These are phyloP conservation scores for Chrysophaeum taylorii DNA, from an alignment of 352 stramenopile genomes.

Conservation along the genomic window DNA sequence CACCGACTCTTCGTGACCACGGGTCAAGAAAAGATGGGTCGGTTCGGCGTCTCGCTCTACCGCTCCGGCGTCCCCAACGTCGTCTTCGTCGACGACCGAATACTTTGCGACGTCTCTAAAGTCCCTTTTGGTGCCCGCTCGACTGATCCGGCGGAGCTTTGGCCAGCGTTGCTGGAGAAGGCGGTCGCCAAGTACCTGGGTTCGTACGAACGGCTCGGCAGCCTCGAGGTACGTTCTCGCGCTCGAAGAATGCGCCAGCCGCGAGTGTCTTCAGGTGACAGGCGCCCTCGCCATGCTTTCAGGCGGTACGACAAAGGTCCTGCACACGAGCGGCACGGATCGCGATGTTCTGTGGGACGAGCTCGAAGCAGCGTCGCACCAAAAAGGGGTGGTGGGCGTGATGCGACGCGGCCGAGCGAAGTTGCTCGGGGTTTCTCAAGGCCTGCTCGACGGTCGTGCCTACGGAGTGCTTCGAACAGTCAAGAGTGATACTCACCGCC, in stretches of 20 bases:
- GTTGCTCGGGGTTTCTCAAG: background rate
- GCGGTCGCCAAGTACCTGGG: constrained; percentile 21
- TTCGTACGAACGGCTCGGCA: constrained; percentile 12
- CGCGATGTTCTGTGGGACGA: constrained; percentile 7
- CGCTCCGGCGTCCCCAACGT: background rate
- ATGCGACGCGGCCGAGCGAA: background rate
- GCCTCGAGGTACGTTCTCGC: constrained; percentile 6
- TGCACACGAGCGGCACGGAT: background rate
- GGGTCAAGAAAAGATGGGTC: constrained; percentile 19
- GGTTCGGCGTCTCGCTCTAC: constrained; percentile 8
- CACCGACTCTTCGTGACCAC: constrained; percentile 18
- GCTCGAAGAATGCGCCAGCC: constrained; percentile 12
- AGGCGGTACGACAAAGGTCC: constrained; percentile 6
- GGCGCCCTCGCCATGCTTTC: constrained; percentile 13
- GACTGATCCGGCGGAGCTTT: constrained; percentile 22
- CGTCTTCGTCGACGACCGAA: background rate
- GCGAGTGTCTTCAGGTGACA: no score
- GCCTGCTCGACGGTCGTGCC: constrained; percentile 10
- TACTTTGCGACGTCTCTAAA: background rate
- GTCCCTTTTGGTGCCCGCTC: constrained; percentile 5
- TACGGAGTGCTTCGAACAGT: constrained; percentile 16
- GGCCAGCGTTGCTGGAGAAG: constrained; percentile 27
- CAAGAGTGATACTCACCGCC: constrained; percentile 1
- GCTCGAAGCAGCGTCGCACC: constrained; percentile 9
- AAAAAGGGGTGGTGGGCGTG: constrained; percentile 3